A percentile compares a stretch with the other conserved stretches of the same genome.
These are phyloP conservation scores for Solanum commersonii DNA, from an alignment of 257 asterid species.

Conservation along the genomic window DNA sequence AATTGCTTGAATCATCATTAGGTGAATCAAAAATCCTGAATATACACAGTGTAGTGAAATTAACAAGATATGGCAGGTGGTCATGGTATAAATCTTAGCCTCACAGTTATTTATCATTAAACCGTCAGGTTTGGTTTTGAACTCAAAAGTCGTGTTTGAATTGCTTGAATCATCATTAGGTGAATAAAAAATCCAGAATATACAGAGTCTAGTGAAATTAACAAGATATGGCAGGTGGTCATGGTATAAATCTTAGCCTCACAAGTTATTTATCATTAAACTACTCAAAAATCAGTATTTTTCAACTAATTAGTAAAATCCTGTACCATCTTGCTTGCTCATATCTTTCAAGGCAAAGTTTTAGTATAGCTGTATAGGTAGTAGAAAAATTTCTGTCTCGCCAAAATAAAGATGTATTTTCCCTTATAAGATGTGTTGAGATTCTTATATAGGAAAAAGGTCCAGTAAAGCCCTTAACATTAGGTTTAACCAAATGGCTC, in stretches of 20 bases:
- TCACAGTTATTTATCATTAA: neutral
- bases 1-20: constrained; percentile 40
- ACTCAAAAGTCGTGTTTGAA: constrained; percentile 29
- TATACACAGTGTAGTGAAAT: neutral
- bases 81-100: neutral
- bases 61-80: neutral
- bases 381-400: neutral
- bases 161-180: constrained; percentile 45
- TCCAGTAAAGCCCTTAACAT: neutral
- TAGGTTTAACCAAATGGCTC: neutral
- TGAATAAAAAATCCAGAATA: constrained; percentile 59
- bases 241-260: neutral
- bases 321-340: neutral
- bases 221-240: neutral
- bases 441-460: neutral
- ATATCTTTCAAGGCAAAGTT: neutral
- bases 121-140: constrained; percentile 70
- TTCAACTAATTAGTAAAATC: neutral
- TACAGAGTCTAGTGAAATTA: neutral
- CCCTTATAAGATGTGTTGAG: neutral
- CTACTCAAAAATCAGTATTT: neutral
- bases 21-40: constrained; percentile 69
- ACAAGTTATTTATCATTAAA: neutral
- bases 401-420: neutral
- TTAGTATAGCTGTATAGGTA: neutral